phyloP scores from a whole-genome alignment of 2,329 filamentous ascomycete species.

The Eutypa lata region DNA sequence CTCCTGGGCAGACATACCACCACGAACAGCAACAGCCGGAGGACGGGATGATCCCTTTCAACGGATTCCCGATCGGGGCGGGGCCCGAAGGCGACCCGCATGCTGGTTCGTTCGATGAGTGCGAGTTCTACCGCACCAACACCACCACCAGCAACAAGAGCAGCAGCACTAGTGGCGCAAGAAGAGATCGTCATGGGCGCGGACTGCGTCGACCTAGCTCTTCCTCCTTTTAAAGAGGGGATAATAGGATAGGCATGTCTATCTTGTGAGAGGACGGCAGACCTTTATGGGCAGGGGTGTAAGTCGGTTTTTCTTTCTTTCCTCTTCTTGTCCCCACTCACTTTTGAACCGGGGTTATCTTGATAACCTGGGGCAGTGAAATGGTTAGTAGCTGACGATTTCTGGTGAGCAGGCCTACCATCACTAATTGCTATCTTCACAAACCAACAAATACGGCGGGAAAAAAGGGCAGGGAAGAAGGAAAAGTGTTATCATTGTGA shows the following conservation, averaged over 20 bases:
- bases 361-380: neutral
- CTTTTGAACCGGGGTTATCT: neutral
- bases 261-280: constrained; percentile 22
- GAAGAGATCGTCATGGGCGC: neutral
- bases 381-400: neutral
- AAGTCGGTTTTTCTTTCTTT: constrained; percentile 7
- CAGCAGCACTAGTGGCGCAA: neutral
- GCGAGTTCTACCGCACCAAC: constrained; percentile 19
- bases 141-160: neutral
- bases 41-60: constrained; percentile 17
- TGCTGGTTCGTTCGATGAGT: constrained; percentile 28
- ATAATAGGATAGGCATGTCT: constrained; percentile 6
- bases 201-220: neutral
- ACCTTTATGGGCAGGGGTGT: constrained; percentile 11
- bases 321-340: constrained; percentile 6
- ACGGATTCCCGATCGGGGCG: constrained; percentile 38
- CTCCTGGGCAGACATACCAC: neutral
- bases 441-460: no score
- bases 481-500: no score
- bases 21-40: no score
- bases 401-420: neutral
- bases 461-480: no score
- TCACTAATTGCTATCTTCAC: no score
- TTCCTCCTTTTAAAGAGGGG: no score
- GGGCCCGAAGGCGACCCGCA: constrained; percentile 38